These are phyloP conservation scores for Entomortierella parvispora DNA, from an alignment of 192 early-diverging fungal genomes.

Conservation along the genomic window DNA sequence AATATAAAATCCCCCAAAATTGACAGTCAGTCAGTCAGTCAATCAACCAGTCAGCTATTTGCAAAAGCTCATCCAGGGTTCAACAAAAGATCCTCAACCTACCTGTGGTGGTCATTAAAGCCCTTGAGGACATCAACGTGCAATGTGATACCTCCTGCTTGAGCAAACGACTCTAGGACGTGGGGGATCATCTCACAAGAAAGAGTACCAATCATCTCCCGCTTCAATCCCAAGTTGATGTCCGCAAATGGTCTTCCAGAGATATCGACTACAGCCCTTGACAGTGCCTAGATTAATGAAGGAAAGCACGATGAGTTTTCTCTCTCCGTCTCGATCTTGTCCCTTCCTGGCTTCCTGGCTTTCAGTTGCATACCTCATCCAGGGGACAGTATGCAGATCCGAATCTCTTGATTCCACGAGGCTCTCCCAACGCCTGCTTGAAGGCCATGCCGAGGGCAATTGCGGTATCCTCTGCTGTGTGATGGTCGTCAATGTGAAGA, in stretches of 20 bases:
- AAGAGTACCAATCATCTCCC: conserved; percentile 90
- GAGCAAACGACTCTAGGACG: conserved; percentile 92
- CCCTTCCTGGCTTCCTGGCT: too few relatives aligned
- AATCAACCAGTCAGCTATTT: too few relatives aligned
- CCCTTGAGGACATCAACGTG: conserved; percentile 97
- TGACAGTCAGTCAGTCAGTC: too few relatives aligned
- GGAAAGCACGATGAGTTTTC: not conserved
- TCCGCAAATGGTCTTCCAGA: conserved; percentile 90
- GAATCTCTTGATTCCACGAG: conserved; percentile 91
- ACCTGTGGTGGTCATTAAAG: conserved; percentile 97
- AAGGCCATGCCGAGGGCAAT: conserved; percentile 95
- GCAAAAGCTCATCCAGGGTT: too few relatives aligned
- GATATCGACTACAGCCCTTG: conserved; percentile 96
- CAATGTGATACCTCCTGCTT: conserved; percentile 90
- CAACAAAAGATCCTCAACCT: too few relatives aligned
- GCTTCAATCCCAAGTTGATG: conserved; percentile 88
- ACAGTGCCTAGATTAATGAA: conserved; percentile 72
- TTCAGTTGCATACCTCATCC: conserved; percentile 93
- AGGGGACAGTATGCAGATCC: conserved; percentile 95
- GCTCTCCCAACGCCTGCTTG: conserved; percentile 89
- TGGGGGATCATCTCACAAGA: conserved; percentile 99
- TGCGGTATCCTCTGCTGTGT: conserved; percentile 96
- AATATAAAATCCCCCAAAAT: conserved; percentile 9
- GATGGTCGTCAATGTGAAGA: conserved; percentile 98
- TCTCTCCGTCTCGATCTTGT: too few relatives aligned